Base-by-base conservation (phyloP, 139 green algal species). In the Asterochloris erici region DNA sequence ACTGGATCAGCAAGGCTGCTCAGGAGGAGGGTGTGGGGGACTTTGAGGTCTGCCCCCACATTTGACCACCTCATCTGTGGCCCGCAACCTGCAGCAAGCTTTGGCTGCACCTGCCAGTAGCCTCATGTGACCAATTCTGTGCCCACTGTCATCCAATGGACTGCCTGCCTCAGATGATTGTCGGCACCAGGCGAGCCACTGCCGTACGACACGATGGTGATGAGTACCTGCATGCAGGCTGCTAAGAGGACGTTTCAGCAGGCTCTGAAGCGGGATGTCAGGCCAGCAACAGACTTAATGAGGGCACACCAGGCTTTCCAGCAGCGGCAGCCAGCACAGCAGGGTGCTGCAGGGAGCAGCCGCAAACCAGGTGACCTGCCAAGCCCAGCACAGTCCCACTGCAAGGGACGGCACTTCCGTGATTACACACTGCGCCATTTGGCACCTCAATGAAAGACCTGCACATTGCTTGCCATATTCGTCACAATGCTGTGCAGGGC, bases 191-290 rank as follows among this genome's bases (percentile, higher is more conserved):
- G 15, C 16, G 14, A 68, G 19, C 29, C 19, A 68, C 29, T 15
- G 9, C 63, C 75, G 13, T 11, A 29, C 15, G 4, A 16, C 9
- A n/a, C n/a, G n/a, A n/a, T n/a, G n/a, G n/a, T n/a, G n/a, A 24
- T 23, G 29, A 24, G 17, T 63, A 29, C 26, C 21, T 74, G 63
- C 38, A 6, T 54, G 38, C 71, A 84, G 80, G 79, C 63, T 29
- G 73, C 82, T 21, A 26, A 13, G 62, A 62, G 74, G 38, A 61
- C 73, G 14, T 78, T 86, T 61, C 63, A 83, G 74, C 54, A 83
- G 14, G 84, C 80, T n/a, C 27, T 82, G 23, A 38, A 83, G 14
- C 73, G 84, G 16, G 84, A 87, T 73, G 84, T 84, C 26, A 69
- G 81, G 21, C 84, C 84, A 70, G 84, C 68, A 10, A 84, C 84